Conservation (phyloP, 2,329 filamentous ascomycete genomes). For the Diaporthe sp. region DNA sequence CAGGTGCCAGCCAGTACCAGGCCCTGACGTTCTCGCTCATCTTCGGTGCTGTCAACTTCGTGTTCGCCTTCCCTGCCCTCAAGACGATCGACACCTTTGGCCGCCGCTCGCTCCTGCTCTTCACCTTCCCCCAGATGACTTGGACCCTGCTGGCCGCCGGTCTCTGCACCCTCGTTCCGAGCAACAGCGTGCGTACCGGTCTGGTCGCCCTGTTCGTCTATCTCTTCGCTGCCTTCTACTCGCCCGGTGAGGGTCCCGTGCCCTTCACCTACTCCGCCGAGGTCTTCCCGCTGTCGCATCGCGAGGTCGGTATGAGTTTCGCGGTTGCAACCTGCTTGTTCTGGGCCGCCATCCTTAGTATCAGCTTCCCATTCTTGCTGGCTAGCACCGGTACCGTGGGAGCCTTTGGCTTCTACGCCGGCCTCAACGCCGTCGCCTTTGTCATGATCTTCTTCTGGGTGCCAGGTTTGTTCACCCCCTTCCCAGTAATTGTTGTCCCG, state of each 20-base stretch:
- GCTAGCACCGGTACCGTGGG: slow-evolving; percentile 50
- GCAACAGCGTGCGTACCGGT: slow-evolving; percentile 47
- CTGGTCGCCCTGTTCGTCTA: slow-evolving; percentile 59
- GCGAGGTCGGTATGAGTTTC: slow-evolving; percentile 78
- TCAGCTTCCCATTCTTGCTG: slow-evolving; percentile 72
- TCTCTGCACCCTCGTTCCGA: slow-evolving; percentile 60
- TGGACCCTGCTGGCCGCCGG: slow-evolving; percentile 68
- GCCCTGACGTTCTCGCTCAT: slow-evolving; percentile 56
- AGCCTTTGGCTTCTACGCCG: slow-evolving; percentile 66
- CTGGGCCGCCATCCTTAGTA: slow-evolving; percentile 67
- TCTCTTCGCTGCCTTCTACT: slow-evolving; percentile 45
- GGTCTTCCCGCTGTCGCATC: slow-evolving; percentile 76
- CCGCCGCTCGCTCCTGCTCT: slow-evolving; percentile 68
- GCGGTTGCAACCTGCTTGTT: slow-evolving; percentile 74
- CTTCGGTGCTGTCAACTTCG: slow-evolving; percentile 67
- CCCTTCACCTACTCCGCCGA: slow-evolving; percentile 78
- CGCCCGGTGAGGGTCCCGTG: slow-evolving; percentile 69
- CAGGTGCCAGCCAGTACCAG: slow-evolving; percentile 49
- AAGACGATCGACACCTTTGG: slow-evolving; percentile 76
- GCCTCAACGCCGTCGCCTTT: slow-evolving; percentile 66
- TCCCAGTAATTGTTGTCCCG: not conserved
- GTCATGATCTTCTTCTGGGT: slow-evolving; percentile 67
- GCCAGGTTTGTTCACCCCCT: slow-evolving; percentile 43
- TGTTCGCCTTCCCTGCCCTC: slow-evolving; percentile 74
- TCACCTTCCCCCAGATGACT: slow-evolving; percentile 73